Percentiles rank a stretch among this genome's conserved stretches.
phyloP scores from a whole-genome alignment of 2,329 filamentous ascomycete genomes.

The Epichloe typhina region DNA sequence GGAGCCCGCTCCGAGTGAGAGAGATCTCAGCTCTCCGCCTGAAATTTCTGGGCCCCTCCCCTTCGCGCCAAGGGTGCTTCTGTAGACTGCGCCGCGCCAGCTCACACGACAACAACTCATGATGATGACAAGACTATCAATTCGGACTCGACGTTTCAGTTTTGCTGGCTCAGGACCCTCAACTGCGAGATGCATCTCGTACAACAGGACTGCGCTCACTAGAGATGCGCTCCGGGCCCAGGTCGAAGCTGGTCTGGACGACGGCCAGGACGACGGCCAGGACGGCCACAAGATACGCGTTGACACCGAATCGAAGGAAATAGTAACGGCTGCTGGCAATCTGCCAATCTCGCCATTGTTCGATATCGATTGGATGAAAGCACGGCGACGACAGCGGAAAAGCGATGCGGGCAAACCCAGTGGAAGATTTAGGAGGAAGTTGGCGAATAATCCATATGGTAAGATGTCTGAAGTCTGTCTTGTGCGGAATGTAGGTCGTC shows the following conservation, averaged over 20 bases:
- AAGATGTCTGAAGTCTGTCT: slow-evolving; percentile 8
- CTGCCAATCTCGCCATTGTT: slow-evolving; percentile 43
- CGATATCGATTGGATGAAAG: slow-evolving; percentile 34
- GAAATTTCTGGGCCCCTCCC: background rate
- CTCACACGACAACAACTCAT: background rate
- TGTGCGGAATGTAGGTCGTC: no score
- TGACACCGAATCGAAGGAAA: slow-evolving; percentile 26
- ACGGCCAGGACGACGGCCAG: slow-evolving; percentile 15
- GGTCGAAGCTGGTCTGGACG: slow-evolving; percentile 21
- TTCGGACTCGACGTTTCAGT: slow-evolving; percentile 10
- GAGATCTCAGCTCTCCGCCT: background rate
- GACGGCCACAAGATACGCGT: slow-evolving; percentile 21
- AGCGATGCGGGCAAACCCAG: slow-evolving; percentile 16
- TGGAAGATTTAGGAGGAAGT: slow-evolving; percentile 40
- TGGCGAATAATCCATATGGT: slow-evolving; percentile 55
- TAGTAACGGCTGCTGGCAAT: slow-evolving; percentile 30
- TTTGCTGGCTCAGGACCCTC: slow-evolving; percentile 1
- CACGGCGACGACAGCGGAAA: slow-evolving; percentile 29
- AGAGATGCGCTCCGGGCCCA: slow-evolving; percentile 17
- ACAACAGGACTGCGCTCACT: slow-evolving; percentile 17
- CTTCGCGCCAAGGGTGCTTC: background rate
- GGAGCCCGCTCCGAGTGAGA: no score
- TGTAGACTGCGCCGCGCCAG: background rate
- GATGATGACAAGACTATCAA: background rate
- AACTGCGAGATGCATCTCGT: slow-evolving; percentile 19